phyloP scores from a whole-genome alignment of 2,329 filamentous ascomycete species.

The Pseudomassariella vexata region DNA sequence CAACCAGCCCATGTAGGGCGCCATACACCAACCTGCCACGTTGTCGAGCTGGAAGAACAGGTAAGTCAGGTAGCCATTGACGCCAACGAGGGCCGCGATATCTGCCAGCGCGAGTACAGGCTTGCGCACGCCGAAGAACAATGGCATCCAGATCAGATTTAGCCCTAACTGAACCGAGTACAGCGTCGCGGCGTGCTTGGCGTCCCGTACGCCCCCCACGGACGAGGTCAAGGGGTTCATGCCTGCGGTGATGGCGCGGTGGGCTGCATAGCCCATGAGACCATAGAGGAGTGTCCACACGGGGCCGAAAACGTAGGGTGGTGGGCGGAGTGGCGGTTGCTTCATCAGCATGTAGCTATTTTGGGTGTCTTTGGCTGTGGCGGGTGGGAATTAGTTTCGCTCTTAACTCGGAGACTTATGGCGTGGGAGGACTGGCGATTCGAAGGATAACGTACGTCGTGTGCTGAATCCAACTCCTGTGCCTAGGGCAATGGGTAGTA shows the following conservation, averaged over 20 bases:
- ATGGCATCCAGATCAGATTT: slow-evolving; percentile 85
- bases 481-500: slow-evolving; percentile 70
- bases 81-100: slow-evolving; percentile 65
- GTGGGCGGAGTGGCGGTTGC: slow-evolving; percentile 60
- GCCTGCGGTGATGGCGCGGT: slow-evolving; percentile 65
- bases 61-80: slow-evolving; percentile 68
- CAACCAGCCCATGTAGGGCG: slow-evolving; percentile 82
- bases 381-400: slow-evolving; percentile 5
- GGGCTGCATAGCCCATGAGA: slow-evolving; percentile 83
- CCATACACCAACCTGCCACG: slow-evolving; percentile 66
- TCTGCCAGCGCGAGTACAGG: slow-evolving; percentile 72
- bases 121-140: slow-evolving; percentile 77
- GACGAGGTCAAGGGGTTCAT: slow-evolving; percentile 47
- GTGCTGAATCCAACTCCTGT: slow-evolving; percentile 67
- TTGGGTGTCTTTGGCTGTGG: slow-evolving; percentile 49
- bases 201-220: slow-evolving; percentile 18
- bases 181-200: slow-evolving; percentile 66
- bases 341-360: slow-evolving; percentile 59
- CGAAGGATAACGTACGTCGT: slow-evolving; percentile 44
- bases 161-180: slow-evolving; percentile 83
- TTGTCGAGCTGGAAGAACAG: slow-evolving; percentile 71
- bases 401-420: slow-evolving; percentile 1
- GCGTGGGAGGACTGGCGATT: slow-evolving; percentile 3
- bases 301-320: slow-evolving; percentile 57
- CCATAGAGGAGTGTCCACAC: slow-evolving; percentile 64